A percentile compares a stretch with the other conserved stretches of the same genome.
phyloP scores from a whole-genome alignment of 2,329 filamentous ascomycete genomes.

The Colletotrichum sp. region DNA sequence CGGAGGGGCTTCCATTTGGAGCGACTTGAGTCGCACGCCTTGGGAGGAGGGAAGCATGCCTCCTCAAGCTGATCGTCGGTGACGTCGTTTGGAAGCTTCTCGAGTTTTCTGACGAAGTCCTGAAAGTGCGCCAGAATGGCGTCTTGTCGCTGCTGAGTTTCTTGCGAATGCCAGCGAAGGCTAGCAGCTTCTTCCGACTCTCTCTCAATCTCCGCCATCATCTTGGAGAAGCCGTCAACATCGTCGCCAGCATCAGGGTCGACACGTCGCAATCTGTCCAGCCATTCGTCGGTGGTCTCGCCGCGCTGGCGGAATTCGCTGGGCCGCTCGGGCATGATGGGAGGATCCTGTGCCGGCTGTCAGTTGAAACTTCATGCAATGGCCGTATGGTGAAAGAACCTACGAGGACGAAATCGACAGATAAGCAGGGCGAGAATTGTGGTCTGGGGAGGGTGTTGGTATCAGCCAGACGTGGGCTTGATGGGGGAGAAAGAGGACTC shows the following conservation, averaged over 20 bases:
- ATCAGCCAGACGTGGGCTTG: not conserved
- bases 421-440: not conserved
- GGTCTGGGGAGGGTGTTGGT: not conserved
- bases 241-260: too few species aligned
- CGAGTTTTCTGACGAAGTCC: too few species aligned
- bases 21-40: not conserved
- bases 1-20: rapidly evolving
- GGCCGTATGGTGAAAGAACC: not conserved
- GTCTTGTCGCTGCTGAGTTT: too few species aligned
- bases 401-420: not conserved
- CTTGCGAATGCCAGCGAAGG: too few species aligned
- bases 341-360: not conserved
- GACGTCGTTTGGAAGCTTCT: too few species aligned
- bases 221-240: too few species aligned
- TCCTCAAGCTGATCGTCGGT: not conserved
- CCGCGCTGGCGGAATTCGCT: not conserved
- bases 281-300: too few species aligned
- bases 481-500: not conserved
- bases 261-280: too few species aligned
- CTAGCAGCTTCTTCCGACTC: too few species aligned
- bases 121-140: too few species aligned
- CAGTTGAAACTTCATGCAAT: not conserved
- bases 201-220: too few species aligned
- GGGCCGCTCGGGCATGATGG: not conserved
- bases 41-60: not conserved